A percentile compares a stretch with the other conserved stretches of the same genome.
Conservation (phyloP, 345 rosid species). For the Acer saccharum region DNA sequence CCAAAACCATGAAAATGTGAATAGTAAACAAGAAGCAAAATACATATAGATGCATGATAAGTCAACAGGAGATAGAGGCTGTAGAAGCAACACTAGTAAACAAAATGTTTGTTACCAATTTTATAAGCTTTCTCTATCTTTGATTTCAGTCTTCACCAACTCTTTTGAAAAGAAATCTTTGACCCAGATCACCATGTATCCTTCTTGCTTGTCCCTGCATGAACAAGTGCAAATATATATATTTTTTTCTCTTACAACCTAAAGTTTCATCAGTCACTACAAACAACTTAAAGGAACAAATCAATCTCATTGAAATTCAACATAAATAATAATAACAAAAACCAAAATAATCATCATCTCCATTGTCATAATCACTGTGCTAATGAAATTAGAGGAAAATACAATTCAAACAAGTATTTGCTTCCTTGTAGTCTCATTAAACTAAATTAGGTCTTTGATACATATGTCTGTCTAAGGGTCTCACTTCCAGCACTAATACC, state of each 20-base stretch:
- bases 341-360: neutral
- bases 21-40: neutral
- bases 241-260: neutral
- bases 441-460: neutral
- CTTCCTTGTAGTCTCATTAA: neutral
- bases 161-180: neutral
- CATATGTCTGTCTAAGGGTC: neutral
- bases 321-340: neutral
- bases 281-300: constrained; percentile 9
- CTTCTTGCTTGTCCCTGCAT: neutral
- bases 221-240: constrained; percentile 1
- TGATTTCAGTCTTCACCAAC: neutral
- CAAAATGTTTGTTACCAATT: neutral
- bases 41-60: neutral
- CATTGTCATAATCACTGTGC: neutral
- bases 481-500: neutral
- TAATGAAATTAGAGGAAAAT: neutral
- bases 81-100: too few relatives aligned
- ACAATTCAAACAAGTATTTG: neutral
- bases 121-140: constrained; percentile 1
- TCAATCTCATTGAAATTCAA: neutral
- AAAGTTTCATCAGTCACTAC: neutral
- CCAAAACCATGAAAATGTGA: neutral
- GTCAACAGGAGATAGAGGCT: neutral
- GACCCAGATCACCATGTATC: neutral